These are phyloP conservation scores for Coemansia sp. DNA, from an alignment of 192 early-diverging fungal species.

Conservation along the genomic window DNA sequence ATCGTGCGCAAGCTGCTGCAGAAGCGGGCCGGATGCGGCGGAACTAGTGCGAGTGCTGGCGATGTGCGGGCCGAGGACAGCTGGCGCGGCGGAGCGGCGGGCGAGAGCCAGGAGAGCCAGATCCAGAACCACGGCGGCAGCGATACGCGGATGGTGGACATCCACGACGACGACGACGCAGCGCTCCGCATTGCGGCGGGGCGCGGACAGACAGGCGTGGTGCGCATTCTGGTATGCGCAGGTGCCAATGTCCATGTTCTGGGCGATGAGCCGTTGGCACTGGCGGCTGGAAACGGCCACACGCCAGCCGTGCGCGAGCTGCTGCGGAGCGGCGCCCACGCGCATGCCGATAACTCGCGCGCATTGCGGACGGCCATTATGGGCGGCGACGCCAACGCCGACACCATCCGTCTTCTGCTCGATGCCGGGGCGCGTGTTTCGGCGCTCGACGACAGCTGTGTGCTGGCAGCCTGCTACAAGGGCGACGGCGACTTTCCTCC, in stretches of 20 bases:
- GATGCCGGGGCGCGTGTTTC: conserved; percentile 27
- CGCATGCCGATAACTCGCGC: conserved; percentile 21
- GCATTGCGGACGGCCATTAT: conserved; percentile 46
- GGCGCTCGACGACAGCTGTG: conserved; percentile 38
- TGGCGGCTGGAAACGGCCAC: conserved; percentile 31
- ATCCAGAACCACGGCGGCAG: background rate
- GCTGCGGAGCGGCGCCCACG: conserved; percentile 35
- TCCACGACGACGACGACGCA: conserved; percentile 32
- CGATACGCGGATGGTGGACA: conserved; percentile 15
- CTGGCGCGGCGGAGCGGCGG: conserved; percentile 32
- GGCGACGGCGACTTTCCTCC: conserved; percentile 38
- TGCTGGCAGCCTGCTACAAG: conserved; percentile 44
- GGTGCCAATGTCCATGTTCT: conserved; percentile 28
- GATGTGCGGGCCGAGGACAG: conserved; percentile 14
- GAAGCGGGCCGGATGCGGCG: conserved; percentile 3
- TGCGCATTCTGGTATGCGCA: conserved; percentile 24
- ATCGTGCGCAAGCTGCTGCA: conserved; percentile 32
- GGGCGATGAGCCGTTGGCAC: conserved; percentile 36
- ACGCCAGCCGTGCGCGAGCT: conserved; percentile 11
- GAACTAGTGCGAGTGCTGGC: background rate
- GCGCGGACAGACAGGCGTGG: conserved; percentile 18
- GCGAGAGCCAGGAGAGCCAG: background rate
- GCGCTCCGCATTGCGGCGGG: conserved; percentile 40
- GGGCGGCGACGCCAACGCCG: conserved; percentile 36
- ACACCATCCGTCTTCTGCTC: conserved; percentile 22